phyloP scores from a whole-genome alignment of 495 filamentous ascomycete genomes.

The Aspergillus bridgeri region DNA sequence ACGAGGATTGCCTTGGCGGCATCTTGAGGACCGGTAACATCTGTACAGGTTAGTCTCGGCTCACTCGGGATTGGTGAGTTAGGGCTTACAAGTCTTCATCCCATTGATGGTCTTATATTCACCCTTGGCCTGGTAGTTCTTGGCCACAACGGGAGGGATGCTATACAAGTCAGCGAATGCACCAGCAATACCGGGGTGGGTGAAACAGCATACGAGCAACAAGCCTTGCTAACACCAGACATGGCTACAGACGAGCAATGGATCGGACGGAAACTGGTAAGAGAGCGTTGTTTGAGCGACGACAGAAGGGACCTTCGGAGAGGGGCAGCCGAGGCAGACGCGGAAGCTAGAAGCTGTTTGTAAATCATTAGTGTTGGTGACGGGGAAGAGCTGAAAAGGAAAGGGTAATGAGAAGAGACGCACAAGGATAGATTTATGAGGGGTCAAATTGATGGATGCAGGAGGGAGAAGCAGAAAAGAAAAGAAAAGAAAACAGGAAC shows the following conservation, averaged over 20 bases:
- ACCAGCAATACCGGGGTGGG: conserved; percentile 6
- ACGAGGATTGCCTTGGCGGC: conserved; percentile 53
- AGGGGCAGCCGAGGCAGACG: conserved; percentile 6
- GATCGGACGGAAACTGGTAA: conserved; percentile 9
- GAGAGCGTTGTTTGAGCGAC: conserved; percentile 13
- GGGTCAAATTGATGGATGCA: not conserved
- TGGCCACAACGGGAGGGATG: conserved; percentile 53
- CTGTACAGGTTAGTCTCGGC: conserved; percentile 25
- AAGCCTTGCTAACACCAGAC: conserved; percentile 48
- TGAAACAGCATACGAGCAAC: conserved; percentile 40
- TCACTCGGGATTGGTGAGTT: not conserved
- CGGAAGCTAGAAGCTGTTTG: conserved; percentile 17
- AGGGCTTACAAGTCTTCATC: conserved; percentile 55
- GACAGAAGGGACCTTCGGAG: conserved; percentile 17
- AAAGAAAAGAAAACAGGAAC: no score
- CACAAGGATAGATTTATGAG: not conserved
- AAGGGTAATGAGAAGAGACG: not conserved
- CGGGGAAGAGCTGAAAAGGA: not conserved
- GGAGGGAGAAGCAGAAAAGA: not conserved
- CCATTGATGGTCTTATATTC: conserved; percentile 59
- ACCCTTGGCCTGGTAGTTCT: conserved; percentile 58
- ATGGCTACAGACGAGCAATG: conserved; percentile 31
- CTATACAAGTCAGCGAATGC: conserved; percentile 17
- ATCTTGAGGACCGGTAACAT: conserved; percentile 50
- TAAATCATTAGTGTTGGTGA: conserved; percentile 7